Base-by-base conservation (phyloP, 1,284 basidiomycete species). In the Trametes sp. region DNA sequence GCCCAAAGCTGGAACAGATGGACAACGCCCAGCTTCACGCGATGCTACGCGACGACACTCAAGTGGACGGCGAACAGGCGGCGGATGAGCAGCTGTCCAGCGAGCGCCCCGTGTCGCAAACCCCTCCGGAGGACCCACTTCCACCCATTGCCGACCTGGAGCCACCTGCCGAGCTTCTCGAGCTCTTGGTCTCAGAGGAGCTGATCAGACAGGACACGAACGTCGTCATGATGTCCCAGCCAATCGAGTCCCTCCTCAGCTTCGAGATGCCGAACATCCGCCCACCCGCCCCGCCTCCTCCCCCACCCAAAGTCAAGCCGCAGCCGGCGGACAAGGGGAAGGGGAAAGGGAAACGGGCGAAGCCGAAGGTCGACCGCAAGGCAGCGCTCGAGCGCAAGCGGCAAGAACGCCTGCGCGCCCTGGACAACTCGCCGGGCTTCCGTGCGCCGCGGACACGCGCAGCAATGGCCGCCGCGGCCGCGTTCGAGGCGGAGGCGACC, bases 121-220 rank as follows among this genome's bases (percentile, higher is more conserved):
- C 28, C 36, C 38, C 56, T 11, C 49, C 35, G 19, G 50, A 59
- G 9, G n/a, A 23, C 21, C 24, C 44, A 1, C 61, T 31, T 2
- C 64, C 73, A 83, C 13, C 29, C 6, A 55, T 87, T 2, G 90
- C 90, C 19, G 87, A 94, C 70, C 82, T 95, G 21, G 94, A 95
- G 73, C 87, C 91, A 0, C 81, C 88, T 1, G 66, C 88, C 1
- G 75, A 82, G 2, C 70, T 84, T 4, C 77, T 93, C 2, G 77
- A 83, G 14, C 78, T 90, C 13, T 81, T 93, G 13, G 66, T 82
- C 16, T 85, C 85, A 10, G 70, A 74, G 26, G 81, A 84, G 26
- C 71, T 75, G 26, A 82, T 93, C 53, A 77, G 82, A 59, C 79
- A 84, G 14, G 81, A 83, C 24, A 74, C 84, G 11, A 81, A 82